Percentiles rank a stretch among this genome's conserved stretches.
phyloP scores from a whole-genome alignment of 768 basidiomycete species.

The Chlorophyllum brunneum region DNA sequence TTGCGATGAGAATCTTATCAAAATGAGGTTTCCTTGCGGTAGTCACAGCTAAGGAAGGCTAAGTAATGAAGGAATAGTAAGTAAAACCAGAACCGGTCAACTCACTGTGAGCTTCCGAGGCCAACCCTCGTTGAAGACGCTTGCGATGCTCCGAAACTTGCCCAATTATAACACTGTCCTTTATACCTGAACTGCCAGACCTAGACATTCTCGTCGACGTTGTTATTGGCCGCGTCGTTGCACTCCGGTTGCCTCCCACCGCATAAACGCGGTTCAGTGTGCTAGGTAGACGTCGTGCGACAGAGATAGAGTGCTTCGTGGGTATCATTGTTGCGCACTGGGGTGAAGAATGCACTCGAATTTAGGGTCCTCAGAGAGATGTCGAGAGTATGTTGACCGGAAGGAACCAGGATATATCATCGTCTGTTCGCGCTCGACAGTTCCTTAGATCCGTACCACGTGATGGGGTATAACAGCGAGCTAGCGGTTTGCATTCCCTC shows the following conservation, averaged over 20 bases:
- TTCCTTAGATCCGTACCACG: constrained; percentile 18
- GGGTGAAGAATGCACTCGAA: background rate
- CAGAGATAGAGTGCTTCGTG: constrained; percentile 28
- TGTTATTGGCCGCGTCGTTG: constrained; percentile 17
- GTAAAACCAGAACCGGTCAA: background rate
- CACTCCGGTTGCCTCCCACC: constrained; percentile 3
- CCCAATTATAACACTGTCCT: background rate
- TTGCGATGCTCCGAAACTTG: background rate
- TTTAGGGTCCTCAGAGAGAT: background rate
- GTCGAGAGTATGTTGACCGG: background rate
- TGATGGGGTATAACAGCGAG: no score
- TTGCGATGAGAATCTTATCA: constrained; percentile 90
- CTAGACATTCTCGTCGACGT: background rate
- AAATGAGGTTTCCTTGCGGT: constrained; percentile 51
- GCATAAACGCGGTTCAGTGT: constrained; percentile 17
- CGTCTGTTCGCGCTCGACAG: background rate
- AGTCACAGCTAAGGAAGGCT: background rate
- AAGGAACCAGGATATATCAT: constrained; percentile 6
- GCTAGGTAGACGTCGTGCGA: constrained; percentile 24
- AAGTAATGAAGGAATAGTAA: background rate
- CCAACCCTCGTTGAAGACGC: constrained; percentile 18
- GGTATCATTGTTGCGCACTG: constrained; percentile 27
- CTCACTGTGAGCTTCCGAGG: constrained; percentile 28
- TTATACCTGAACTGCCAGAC: background rate
- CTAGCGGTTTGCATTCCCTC: no score